Conservation (phyloP, 2,329 filamentous ascomycete genomes). For the Hyphodiscus sp. region DNA sequence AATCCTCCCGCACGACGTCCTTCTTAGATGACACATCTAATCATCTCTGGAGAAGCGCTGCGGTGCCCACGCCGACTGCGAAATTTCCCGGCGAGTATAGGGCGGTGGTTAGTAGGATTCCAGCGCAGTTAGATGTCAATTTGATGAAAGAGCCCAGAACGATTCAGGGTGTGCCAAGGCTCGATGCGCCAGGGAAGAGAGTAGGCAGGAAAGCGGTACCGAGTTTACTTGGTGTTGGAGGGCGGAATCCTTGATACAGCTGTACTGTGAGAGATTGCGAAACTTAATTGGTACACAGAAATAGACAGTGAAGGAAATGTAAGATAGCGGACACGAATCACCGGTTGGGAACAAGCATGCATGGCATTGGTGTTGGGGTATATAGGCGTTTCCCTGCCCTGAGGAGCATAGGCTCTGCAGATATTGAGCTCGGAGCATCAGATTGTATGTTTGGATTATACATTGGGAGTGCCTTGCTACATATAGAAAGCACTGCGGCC, state of each 20-base stretch:
- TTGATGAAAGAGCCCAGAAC: conserved; percentile 89
- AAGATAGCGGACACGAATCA: neutral
- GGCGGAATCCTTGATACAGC: neutral
- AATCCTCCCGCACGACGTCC: conserved; percentile 34
- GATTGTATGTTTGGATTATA: neutral
- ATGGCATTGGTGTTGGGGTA: neutral
- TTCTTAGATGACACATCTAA: conserved; percentile 70
- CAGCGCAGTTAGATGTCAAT: conserved; percentile 74
- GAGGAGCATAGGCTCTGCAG: neutral
- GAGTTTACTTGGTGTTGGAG: conserved; percentile 26
- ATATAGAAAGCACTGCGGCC: neutral
- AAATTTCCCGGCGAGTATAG: conserved; percentile 60
- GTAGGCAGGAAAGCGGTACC: conserved; percentile 31
- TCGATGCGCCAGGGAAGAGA: conserved; percentile 30
- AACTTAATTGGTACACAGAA: neutral
- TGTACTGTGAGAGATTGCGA: no score
- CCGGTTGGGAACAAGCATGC: neutral
- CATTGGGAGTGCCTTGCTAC: neutral
- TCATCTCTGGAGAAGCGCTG: conserved; percentile 70
- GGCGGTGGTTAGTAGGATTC: conserved; percentile 57
- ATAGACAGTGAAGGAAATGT: neutral
- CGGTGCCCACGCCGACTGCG: conserved; percentile 52
- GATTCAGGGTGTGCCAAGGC: conserved; percentile 77
- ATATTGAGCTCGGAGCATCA: neutral
- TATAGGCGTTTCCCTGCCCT: neutral